Conservation (phyloP, 2,329 filamentous ascomycete genomes). For the Elsinoe batatas region DNA sequence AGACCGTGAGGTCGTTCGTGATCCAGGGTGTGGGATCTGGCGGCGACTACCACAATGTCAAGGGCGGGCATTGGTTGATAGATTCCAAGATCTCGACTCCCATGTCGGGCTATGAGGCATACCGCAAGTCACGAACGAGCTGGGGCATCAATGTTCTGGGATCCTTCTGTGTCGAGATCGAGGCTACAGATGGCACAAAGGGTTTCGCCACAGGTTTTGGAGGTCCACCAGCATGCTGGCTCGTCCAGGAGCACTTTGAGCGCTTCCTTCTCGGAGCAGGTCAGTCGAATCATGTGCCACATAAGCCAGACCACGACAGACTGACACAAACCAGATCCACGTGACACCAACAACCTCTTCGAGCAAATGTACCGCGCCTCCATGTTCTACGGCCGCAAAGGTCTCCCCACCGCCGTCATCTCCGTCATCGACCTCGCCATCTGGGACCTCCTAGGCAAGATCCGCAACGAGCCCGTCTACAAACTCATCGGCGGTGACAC, state of each 20-base stretch:
- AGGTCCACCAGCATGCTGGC: slow-evolving; percentile 86
- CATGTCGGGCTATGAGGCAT: slow-evolving; percentile 81
- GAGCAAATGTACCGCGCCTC: slow-evolving; percentile 94
- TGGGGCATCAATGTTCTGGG: slow-evolving; percentile 95
- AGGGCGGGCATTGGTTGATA: slow-evolving; percentile 65
- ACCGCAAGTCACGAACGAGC: slow-evolving; percentile 75
- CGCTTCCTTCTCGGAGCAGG: slow-evolving; percentile 76
- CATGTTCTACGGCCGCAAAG: slow-evolving; percentile 95
- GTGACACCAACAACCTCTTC: slow-evolving; percentile 84
- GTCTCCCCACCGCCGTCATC: slow-evolving; percentile 79
- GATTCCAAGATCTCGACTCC: slow-evolving; percentile 88
- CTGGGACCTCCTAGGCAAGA: slow-evolving; percentile 87
- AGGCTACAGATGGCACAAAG: slow-evolving; percentile 81
- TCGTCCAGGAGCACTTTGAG: slow-evolving; percentile 87
- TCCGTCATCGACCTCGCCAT: slow-evolving; percentile 88
- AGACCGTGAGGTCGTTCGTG: slow-evolving; percentile 62
- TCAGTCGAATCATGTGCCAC: slow-evolving; percentile 23
- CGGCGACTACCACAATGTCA: slow-evolving; percentile 88
- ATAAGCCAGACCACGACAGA: not conserved
- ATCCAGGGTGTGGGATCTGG: slow-evolving; percentile 56
- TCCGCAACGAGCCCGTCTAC: slow-evolving; percentile 87
- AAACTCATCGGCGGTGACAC: slow-evolving; percentile 89
- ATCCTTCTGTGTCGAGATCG: slow-evolving; percentile 83
- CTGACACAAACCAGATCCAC: slow-evolving; percentile 52
- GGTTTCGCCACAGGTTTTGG: slow-evolving; percentile 92